Evolutionary conservation across 176 grass and related monocot species (phyloP).

Genomic region (Aegilops umbellulata): DNA sequence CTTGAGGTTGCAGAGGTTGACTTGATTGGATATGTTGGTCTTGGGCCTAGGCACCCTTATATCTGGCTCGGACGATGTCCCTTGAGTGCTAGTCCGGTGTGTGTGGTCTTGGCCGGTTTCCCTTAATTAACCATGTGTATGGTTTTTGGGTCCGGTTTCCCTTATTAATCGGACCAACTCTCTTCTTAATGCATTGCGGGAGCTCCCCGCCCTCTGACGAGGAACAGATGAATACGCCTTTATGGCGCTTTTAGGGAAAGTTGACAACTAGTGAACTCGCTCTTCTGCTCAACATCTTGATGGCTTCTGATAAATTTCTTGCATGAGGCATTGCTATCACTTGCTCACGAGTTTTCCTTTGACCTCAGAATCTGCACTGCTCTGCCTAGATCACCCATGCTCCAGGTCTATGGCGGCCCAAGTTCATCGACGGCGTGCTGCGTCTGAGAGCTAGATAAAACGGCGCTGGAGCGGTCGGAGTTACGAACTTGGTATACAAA

Average conservation of each 20-base stretch:
- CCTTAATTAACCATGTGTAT: no score
- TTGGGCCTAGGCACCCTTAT: no score
- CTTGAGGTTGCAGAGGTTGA: no score
- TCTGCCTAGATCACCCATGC: constrained; percentile 72
- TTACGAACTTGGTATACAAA: background rate
- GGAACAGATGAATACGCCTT: constrained; percentile 86
- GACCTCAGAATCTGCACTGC: constrained; percentile 81
- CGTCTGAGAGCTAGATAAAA: background rate
- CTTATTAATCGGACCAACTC: no score
- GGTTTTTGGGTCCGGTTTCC: background rate
- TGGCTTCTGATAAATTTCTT: constrained; percentile 89
- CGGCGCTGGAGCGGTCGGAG: background rate
- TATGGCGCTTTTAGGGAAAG: constrained; percentile 84
- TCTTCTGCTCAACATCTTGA: constrained; percentile 68
- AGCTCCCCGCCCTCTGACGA: no score
- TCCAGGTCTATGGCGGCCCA: constrained; percentile 61
- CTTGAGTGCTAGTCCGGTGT: no score
- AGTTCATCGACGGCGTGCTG: background rate
- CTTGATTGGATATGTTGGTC: no score
- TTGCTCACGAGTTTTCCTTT: constrained; percentile 74
- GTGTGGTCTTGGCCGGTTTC: no score
- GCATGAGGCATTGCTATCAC: constrained; percentile 56
- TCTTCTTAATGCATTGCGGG: no score
- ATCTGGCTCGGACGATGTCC: no score
- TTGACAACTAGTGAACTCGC: constrained; percentile 58